These are phyloP conservation scores for Hymenoscyphus albidus DNA, from an alignment of 2,329 filamentous ascomycete species.

Conservation along the genomic window DNA sequence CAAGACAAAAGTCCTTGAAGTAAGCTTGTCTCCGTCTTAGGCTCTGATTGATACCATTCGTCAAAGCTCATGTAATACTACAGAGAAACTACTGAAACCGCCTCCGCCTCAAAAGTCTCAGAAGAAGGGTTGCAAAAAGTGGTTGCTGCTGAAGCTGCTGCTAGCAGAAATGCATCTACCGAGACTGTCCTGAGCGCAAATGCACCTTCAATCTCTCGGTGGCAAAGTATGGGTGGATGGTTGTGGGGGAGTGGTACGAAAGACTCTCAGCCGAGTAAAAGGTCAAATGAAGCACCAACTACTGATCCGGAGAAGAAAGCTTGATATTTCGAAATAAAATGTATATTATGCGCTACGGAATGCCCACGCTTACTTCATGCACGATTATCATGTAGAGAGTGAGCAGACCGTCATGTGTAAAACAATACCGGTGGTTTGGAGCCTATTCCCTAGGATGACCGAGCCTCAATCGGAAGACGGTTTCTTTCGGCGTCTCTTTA, in stretches of 20 bases:
- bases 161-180: slow-evolving; percentile 23
- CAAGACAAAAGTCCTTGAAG: not conserved
- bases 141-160: not conserved
- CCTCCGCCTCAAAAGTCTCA: not conserved
- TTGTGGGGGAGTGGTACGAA: slow-evolving; percentile 3
- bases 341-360: too few relatives aligned
- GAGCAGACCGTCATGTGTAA: too few relatives aligned
- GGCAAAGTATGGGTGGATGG: slow-evolving; percentile 23
- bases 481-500: too few relatives aligned
- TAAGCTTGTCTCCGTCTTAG: not conserved
- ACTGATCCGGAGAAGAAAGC: slow-evolving; percentile 5
- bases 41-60: not conserved
- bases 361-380: too few relatives aligned
- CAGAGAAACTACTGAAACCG: slow-evolving; percentile 1
- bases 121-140: not conserved
- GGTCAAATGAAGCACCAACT: not conserved
- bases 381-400: too few relatives aligned
- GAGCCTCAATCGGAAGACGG: too few relatives aligned
- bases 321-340: not conserved
- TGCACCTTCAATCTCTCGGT: slow-evolving; percentile 24
- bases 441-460: too few relatives aligned
- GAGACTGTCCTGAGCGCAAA: slow-evolving; percentile 19
- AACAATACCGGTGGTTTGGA: too few relatives aligned
- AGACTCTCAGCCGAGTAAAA: not conserved
- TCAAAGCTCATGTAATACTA: not conserved